Percentiles rank a stretch among this genome's conserved stretches.
These are phyloP conservation scores for Hyaloperonospora brassicae DNA, from an alignment of 352 stramenopile genomes.

Conservation along the genomic window DNA sequence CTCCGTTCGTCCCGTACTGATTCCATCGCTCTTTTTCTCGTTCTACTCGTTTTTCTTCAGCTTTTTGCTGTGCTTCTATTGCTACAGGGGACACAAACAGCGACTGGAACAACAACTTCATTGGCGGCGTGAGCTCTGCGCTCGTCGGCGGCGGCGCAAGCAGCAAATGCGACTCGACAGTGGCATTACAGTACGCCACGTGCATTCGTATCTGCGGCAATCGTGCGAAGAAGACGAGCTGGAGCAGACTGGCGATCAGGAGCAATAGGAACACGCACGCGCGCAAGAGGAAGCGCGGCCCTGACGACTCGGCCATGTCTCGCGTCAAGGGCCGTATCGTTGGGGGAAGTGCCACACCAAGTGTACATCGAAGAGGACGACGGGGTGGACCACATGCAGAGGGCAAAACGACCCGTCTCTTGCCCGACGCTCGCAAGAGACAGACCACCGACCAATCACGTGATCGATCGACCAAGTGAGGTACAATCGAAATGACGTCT, in stretches of 20 bases:
- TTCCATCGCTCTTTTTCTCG: constrained; percentile 19
- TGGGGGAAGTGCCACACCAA: too few species aligned
- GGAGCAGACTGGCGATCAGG: constrained; percentile 61
- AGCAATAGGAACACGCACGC: constrained; percentile 65
- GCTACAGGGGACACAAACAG: constrained; percentile 61
- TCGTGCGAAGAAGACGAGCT: constrained; percentile 68
- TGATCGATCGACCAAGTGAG: too few species aligned
- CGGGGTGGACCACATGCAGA: constrained; percentile 2
- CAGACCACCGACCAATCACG: too few species aligned
- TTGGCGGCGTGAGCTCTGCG: constrained; percentile 41
- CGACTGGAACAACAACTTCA: constrained; percentile 72
- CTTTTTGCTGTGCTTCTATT: constrained; percentile 38
- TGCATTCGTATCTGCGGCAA: constrained; percentile 61
- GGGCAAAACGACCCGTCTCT: too few species aligned
- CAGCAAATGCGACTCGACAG: constrained; percentile 37
- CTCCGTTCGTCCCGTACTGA: too few species aligned
- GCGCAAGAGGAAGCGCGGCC: constrained; percentile 54
- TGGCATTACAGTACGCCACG: constrained; percentile 52
- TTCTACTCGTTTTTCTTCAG: too few species aligned
- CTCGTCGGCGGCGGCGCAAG: constrained; percentile 32
- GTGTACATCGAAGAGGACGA: neutral
- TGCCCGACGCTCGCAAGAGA: too few species aligned
- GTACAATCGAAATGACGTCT: too few species aligned
- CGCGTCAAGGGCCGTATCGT: too few species aligned
- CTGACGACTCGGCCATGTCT: constrained; percentile 36